Conservation (phyloP, 805 yeast genomes). For the Kodamaea sagamina region DNA sequence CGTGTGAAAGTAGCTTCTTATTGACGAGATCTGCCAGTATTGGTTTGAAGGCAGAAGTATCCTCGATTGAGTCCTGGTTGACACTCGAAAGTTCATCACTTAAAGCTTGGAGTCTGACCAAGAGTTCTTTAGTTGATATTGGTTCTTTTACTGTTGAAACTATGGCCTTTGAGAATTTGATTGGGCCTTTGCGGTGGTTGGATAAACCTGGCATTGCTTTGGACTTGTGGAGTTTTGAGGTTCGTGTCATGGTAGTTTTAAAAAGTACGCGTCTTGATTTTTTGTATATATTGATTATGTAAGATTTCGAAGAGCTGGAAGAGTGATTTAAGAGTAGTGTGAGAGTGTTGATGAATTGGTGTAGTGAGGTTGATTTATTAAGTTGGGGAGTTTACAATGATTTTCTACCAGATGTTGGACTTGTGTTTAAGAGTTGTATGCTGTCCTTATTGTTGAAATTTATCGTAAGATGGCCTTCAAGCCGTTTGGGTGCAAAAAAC, state of each 20-base stretch:
- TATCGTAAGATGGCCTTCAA: no score
- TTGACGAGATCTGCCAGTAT: constrained; percentile 56
- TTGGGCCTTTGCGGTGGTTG: constrained; percentile 26
- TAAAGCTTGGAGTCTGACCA: constrained; percentile 55
- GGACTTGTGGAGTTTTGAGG: constrained; percentile 1
- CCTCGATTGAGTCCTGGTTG: constrained; percentile 57
- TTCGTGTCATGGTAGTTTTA: constrained; percentile 2
- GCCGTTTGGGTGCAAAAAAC: no score
- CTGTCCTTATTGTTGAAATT: no score
- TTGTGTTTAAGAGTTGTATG: no score
- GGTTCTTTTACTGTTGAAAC: constrained; percentile 58
- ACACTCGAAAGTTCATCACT: constrained; percentile 63
- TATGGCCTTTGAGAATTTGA: constrained; percentile 33
- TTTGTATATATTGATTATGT: no score
- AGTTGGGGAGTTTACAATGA: no score
- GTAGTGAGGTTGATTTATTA: no score
- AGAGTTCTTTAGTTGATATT: constrained; percentile 62
- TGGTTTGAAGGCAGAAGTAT: constrained; percentile 40
- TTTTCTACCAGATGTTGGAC: no score
- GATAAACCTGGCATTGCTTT: constrained; percentile 21
- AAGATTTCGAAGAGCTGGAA: no score
- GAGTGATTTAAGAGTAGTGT: no score
- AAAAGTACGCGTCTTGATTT: not conserved
- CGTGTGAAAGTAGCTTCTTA: constrained; percentile 58
- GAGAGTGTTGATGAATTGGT: no score